Conservation (phyloP, 768 basidiomycete genomes). For the Leucogyrophana mollusca region DNA sequence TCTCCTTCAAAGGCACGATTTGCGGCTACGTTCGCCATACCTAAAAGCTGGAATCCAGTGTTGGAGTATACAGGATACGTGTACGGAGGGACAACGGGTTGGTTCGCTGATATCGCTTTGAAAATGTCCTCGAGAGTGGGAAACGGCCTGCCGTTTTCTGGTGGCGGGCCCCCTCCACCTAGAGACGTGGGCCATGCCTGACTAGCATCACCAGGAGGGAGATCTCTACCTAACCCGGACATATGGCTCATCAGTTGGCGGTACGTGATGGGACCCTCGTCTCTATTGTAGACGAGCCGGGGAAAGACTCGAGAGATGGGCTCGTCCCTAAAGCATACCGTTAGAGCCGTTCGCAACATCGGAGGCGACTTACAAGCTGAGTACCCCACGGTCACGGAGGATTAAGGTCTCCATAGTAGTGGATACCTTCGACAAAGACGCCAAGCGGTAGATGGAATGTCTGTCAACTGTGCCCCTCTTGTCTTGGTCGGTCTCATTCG, state of each 20-base stretch:
- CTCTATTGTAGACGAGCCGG: constrained; percentile 27
- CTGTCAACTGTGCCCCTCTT: constrained; percentile 28
- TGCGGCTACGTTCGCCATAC: constrained; percentile 35
- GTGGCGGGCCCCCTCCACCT: constrained; percentile 25
- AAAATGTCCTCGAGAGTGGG: constrained; percentile 32
- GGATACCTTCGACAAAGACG: constrained; percentile 53
- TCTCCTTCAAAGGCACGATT: constrained; percentile 15
- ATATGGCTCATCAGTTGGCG: constrained; percentile 44
- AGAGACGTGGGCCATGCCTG: constrained; percentile 40
- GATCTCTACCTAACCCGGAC: constrained; percentile 30
- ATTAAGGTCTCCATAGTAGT: constrained; percentile 47
- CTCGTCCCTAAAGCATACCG: constrained; percentile 40
- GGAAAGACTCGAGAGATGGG: constrained; percentile 45
- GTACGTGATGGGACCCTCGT: constrained; percentile 33
- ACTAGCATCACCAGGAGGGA: constrained; percentile 31
- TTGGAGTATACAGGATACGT: constrained; percentile 43
- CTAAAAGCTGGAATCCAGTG: constrained; percentile 34
- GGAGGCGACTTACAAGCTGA: constrained; percentile 33
- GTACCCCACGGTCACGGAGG: constrained; percentile 42
- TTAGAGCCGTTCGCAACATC: neutral
- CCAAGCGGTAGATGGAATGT: constrained; percentile 50
- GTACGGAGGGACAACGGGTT: constrained; percentile 42
- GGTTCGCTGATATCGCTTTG: constrained; percentile 34
- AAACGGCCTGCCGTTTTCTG: constrained; percentile 27
- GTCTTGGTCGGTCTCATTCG: constrained; percentile 38